Evolutionary conservation across 2,329 filamentous ascomycete genomes (phyloP).

Genomic region (Podosphaera fusca): DNA sequence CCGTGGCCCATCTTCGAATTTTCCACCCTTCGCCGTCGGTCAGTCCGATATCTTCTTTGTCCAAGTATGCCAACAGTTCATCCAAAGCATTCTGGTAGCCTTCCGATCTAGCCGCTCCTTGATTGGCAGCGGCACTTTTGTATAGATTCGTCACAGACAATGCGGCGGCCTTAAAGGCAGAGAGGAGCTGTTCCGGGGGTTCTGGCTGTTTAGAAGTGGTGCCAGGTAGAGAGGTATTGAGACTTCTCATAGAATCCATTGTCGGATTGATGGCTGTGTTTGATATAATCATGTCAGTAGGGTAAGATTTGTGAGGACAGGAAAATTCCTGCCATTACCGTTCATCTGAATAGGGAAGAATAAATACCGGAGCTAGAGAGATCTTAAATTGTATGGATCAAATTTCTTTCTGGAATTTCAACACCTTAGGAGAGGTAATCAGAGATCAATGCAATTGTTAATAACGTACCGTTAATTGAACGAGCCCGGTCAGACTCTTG

Average conservation of each 20-base stretch:
- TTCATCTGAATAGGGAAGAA: neutral
- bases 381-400: neutral
- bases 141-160: slow-evolving; percentile 91
- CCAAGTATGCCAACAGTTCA: slow-evolving; percentile 66
- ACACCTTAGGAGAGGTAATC: slow-evolving; percentile 4
- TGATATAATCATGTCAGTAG: neutral
- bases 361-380: neutral
- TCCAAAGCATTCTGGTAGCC: slow-evolving; percentile 91
- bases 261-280: slow-evolving; percentile 1
- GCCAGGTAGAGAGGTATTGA: slow-evolving; percentile 35
- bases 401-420: neutral
- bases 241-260: slow-evolving; percentile 42
- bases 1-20: slow-evolving; percentile 40
- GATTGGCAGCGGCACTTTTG: slow-evolving; percentile 64
- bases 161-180: slow-evolving; percentile 79
- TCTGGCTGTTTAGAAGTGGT: slow-evolving; percentile 21
- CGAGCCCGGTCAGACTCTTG: too few relatives aligned
- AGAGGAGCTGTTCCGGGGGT: slow-evolving; percentile 45
- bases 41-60: slow-evolving; percentile 57
- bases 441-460: neutral
- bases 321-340: neutral
- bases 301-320: neutral
- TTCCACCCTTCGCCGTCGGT: slow-evolving; percentile 53
- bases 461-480: neutral
- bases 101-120: slow-evolving; percentile 50